Evolutionary conservation across 495 filamentous ascomycete genomes (phyloP).

Genomic region (Hypoxylon intermedium): DNA sequence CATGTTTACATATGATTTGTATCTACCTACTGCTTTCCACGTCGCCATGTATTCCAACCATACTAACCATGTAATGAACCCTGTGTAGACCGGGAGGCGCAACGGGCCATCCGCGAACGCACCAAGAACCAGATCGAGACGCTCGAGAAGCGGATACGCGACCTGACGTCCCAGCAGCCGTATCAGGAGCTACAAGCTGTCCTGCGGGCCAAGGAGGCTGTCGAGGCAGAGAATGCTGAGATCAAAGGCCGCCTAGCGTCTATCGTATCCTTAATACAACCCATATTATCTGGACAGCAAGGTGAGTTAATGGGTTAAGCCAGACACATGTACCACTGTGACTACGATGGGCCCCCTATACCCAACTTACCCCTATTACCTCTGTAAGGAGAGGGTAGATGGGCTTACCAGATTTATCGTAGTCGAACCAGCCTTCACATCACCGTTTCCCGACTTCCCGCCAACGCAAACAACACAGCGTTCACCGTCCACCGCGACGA

Average conservation of each 20-base stretch:
- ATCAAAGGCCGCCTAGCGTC: conserved; percentile 67
- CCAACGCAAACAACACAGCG: conserved; percentile 27
- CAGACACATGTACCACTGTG: conserved; percentile 38
- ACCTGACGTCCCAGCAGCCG: conserved; percentile 70
- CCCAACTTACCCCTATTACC: conserved; percentile 1
- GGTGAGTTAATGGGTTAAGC: conserved; percentile 37
- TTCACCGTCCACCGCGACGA: conserved; percentile 29
- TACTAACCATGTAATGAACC: conserved; percentile 8
- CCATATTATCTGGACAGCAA: conserved; percentile 49
- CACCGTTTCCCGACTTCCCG: conserved; percentile 23
- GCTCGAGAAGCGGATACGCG: conserved; percentile 55
- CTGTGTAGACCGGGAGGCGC: conserved; percentile 72
- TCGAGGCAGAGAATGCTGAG: conserved; percentile 73
- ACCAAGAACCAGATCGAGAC: conserved; percentile 77
- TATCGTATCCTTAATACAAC: conserved; percentile 70
- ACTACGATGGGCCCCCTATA: not conserved
- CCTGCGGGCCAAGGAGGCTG: conserved; percentile 70
- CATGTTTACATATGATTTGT: too few species aligned
- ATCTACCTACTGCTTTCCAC: not conserved
- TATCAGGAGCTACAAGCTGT: conserved; percentile 78
- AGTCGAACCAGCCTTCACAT: conserved; percentile 32
- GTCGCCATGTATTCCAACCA: not conserved
- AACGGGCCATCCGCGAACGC: conserved; percentile 79
- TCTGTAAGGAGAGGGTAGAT: conserved; percentile 29
- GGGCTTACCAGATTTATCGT: conserved; percentile 13